Evolutionary conservation across 345 rosid species (phyloP).

Genomic region (Populus tremula): DNA sequence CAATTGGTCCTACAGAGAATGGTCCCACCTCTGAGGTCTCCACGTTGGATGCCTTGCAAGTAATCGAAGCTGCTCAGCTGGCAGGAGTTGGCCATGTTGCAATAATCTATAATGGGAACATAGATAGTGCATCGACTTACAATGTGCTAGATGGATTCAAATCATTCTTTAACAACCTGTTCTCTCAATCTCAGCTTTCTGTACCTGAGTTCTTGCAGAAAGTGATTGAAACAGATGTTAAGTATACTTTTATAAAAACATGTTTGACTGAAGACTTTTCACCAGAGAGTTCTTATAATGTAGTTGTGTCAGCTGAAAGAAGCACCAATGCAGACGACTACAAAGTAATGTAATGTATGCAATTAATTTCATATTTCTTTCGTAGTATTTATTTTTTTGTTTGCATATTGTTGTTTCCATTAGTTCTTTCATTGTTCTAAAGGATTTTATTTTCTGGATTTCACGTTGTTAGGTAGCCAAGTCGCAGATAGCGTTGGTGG

Average conservation of each 20-base stretch:
- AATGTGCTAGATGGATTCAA: conserved; percentile 77
- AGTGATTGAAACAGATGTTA: conserved; percentile 62
- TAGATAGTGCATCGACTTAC: conserved; percentile 45
- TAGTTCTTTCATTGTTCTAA: not conserved
- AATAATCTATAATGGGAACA: conserved; percentile 57
- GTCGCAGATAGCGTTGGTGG: conserved; percentile 68
- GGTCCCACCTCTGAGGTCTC: conserved; percentile 69
- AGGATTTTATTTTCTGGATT: conserved; percentile 4
- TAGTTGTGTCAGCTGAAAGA: conserved; percentile 78
- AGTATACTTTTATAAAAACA: conserved; percentile 77
- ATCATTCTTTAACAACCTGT: conserved; percentile 72
- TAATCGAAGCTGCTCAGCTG: conserved; percentile 73
- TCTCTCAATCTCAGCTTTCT: conserved; percentile 59
- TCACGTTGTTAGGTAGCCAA: conserved; percentile 56
- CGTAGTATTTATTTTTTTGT: not conserved
- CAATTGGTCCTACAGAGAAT: conserved; percentile 64
- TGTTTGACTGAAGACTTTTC: conserved; percentile 74
- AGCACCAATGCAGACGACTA: conserved; percentile 52
- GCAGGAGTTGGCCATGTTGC: conserved; percentile 87
- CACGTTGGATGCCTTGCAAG: conserved; percentile 65
- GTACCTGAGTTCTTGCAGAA: conserved; percentile 63
- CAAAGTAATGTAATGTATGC: conserved; percentile 99
- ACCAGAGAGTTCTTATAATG: conserved; percentile 73
- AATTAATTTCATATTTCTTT: conserved; percentile 34
- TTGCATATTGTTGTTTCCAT: not conserved